A percentile compares a stretch with the other conserved stretches of the same genome.
Conservation (phyloP, 805 yeast species). For the Pichia kluyveri region DNA sequence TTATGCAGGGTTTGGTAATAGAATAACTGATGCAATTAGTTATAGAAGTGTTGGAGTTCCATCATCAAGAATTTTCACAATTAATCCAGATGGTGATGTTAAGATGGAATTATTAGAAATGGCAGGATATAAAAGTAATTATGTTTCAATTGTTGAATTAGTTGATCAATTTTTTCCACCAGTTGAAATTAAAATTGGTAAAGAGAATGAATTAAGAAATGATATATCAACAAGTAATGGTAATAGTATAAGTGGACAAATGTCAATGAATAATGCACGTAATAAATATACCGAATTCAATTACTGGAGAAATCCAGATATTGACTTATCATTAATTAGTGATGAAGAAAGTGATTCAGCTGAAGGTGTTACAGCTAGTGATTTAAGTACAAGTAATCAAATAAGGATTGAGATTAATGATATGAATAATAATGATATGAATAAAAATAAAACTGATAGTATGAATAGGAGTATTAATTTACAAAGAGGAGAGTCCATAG, state of each 20-base stretch:
- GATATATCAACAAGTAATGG: not conserved
- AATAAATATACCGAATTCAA: constrained; percentile 78
- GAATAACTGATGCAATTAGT: constrained; percentile 93
- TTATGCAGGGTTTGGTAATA: constrained; percentile 95
- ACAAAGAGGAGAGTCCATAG: too few relatives aligned
- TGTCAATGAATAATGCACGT: constrained; percentile 27
- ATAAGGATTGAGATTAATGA: not conserved
- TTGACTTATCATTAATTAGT: constrained; percentile 35
- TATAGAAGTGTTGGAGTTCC: constrained; percentile 93
- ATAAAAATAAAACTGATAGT: not conserved
- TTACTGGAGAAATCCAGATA: constrained; percentile 83
- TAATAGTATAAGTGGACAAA: not conserved
- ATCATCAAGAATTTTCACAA: constrained; percentile 87
- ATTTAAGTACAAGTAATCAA: not conserved
- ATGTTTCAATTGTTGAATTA: constrained; percentile 81
- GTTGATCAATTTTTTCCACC: constrained; percentile 99
- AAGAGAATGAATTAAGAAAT: not conserved
- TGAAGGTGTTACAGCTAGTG: not conserved
- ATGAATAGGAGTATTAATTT: too few relatives aligned
- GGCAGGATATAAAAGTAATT: constrained; percentile 86
- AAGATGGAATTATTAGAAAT: constrained; percentile 92
- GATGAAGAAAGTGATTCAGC: constrained; percentile 40
- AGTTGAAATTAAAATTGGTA: constrained; percentile 24
- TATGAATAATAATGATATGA: not conserved
- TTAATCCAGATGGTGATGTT: constrained; percentile 93